Percentiles rank a stretch among this genome's conserved stretches.
These are phyloP conservation scores for Magnusiomyces suaveolens DNA, from an alignment of 1,139 yeast genomes.

Conservation along the genomic window DNA sequence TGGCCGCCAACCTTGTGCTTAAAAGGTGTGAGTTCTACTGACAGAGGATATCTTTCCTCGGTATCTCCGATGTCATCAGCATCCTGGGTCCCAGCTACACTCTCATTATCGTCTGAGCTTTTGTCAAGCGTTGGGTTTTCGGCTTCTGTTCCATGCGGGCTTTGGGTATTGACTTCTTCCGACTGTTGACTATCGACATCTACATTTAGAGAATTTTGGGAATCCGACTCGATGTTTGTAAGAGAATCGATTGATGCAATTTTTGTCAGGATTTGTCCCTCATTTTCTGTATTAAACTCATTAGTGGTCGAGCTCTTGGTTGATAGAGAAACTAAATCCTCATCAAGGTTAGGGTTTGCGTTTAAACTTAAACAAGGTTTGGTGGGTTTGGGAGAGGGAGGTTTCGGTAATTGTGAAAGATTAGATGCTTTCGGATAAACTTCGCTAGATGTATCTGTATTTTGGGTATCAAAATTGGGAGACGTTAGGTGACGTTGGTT, in stretches of 20 bases:
- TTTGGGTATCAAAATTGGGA: neutral
- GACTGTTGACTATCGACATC: too few species aligned
- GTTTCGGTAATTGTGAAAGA: neutral
- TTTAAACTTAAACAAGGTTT: neutral
- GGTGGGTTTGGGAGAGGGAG: neutral
- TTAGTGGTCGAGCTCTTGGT: neutral
- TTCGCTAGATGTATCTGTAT: too few species aligned
- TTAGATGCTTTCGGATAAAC: neutral
- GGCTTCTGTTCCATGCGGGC: neutral
- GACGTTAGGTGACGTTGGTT: neutral
- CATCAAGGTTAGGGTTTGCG: neutral
- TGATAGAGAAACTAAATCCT: neutral
- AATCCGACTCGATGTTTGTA: neutral
- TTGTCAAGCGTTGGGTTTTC: too few species aligned
- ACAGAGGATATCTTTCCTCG: slow-evolving; percentile 22
- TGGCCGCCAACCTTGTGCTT: slow-evolving; percentile 96
- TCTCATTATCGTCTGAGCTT: too few species aligned
- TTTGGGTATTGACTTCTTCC: neutral
- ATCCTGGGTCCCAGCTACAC: neutral
- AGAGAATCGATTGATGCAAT: neutral
- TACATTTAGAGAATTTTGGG: neutral
- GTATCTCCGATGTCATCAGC: neutral
- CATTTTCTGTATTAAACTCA: neutral
- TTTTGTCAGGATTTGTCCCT: neutral
- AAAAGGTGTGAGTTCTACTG: slow-evolving; percentile 82